A percentile compares a stretch with the other conserved stretches of the same genome.
These are phyloP conservation scores for Wickerhamiella siamensis DNA, from an alignment of 805 yeast species.

Conservation along the genomic window DNA sequence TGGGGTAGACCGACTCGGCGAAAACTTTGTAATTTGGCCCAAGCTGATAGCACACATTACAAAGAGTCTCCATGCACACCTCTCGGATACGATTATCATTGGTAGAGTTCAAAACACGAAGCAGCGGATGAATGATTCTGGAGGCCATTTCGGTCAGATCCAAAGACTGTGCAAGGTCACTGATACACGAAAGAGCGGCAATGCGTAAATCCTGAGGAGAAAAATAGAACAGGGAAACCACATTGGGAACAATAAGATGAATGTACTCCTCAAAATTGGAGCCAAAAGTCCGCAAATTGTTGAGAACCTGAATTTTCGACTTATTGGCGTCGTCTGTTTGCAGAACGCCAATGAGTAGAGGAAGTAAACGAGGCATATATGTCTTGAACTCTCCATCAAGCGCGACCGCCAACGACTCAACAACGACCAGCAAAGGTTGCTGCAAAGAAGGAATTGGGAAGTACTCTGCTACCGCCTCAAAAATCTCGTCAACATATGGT, in stretches of 20 bases:
- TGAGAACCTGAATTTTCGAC: conserved; percentile 48
- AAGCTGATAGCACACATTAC: conserved; percentile 61
- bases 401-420: conserved; percentile 74
- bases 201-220: conserved; percentile 44
- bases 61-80: conserved; percentile 61
- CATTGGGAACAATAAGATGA: conserved; percentile 74
- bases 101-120: conserved; percentile 44
- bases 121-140: conserved; percentile 71
- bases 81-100: conserved; percentile 43
- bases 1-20: conserved; percentile 27
- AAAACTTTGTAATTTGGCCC: conserved; percentile 75
- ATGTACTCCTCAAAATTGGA: conserved; percentile 76
- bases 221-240: conserved; percentile 66
- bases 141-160: conserved; percentile 78
- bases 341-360: conserved; percentile 58
- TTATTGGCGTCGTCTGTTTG: conserved; percentile 41
- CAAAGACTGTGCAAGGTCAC: conserved; percentile 60
- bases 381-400: conserved; percentile 85
- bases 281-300: conserved; percentile 77
- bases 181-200: conserved; percentile 70
- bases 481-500: conserved; percentile 63
- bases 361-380: conserved; percentile 63
- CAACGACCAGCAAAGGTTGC: conserved; percentile 60
- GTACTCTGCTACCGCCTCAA: conserved; percentile 59
- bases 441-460: conserved; percentile 53